These are phyloP conservation scores for Xenoacremonium recifei DNA, from an alignment of 2,329 filamentous ascomycete genomes.

Conservation along the genomic window DNA sequence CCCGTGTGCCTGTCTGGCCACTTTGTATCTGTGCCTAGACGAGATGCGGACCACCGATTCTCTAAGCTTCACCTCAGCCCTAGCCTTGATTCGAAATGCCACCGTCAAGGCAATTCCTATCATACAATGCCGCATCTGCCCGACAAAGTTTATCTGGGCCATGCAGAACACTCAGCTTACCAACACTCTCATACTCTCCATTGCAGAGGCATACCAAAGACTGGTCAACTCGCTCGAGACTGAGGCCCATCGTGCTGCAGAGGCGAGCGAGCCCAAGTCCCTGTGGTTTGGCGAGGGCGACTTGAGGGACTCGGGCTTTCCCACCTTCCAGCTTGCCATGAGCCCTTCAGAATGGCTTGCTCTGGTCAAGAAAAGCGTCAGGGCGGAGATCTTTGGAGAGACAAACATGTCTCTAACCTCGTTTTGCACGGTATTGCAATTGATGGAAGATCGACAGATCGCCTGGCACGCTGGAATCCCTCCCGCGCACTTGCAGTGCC, in stretches of 20 bases:
- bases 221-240: slow-evolving; percentile 18
- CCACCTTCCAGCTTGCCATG: slow-evolving; percentile 12
- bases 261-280: slow-evolving; percentile 13
- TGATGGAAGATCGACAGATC: slow-evolving; percentile 23
- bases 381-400: slow-evolving; percentile 16
- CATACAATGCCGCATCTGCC: slow-evolving; percentile 21
- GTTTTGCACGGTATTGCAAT: slow-evolving; percentile 14
- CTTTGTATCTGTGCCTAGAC: slow-evolving; percentile 21
- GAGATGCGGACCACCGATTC: slow-evolving; percentile 20
- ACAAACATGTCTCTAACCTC: slow-evolving; percentile 1
- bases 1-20: slow-evolving; percentile 22
- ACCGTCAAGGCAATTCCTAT: slow-evolving; percentile 12
- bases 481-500: slow-evolving; percentile 1
- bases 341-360: slow-evolving; percentile 17
- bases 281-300: slow-evolving; percentile 13
- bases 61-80: slow-evolving; percentile 14
- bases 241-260: slow-evolving; percentile 15
- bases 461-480: slow-evolving; percentile 20
- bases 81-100: slow-evolving; percentile 16
- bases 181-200: slow-evolving; percentile 21
- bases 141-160: slow-evolving; percentile 23
- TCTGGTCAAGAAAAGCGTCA: slow-evolving; percentile 19
- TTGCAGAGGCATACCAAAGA: slow-evolving; percentile 24
- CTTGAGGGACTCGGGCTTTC: neutral
- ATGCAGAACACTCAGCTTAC: slow-evolving; percentile 26